Conservation (phyloP, 352 stramenopile genomes). For the Pythium diclinum region DNA sequence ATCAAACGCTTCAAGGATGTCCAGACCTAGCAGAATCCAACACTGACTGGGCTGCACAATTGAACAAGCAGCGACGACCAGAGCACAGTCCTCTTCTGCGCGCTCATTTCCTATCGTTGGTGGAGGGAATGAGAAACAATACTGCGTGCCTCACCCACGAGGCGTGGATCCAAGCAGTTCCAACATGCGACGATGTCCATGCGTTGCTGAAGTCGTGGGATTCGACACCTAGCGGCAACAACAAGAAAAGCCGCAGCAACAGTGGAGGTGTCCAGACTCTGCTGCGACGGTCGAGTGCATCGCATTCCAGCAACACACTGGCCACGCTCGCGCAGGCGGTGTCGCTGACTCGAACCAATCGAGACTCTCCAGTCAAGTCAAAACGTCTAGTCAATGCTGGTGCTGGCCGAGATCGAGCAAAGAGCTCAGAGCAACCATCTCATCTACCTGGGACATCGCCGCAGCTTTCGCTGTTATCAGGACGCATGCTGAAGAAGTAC, state of each 20-base stretch:
- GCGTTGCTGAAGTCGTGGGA: slow-evolving; percentile 9
- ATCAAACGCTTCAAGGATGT: slow-evolving; percentile 16
- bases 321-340: slow-evolving; percentile 1
- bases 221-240: background rate
- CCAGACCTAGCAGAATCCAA: background rate
- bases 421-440: background rate
- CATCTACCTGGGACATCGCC: background rate
- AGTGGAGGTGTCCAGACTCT: background rate
- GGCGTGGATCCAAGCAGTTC: slow-evolving; percentile 35
- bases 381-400: slow-evolving; percentile 9
- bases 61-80: background rate
- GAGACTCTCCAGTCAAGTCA: slow-evolving; percentile 3
- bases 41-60: background rate
- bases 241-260: slow-evolving; percentile 3
- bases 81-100: slow-evolving; percentile 44
- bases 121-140: slow-evolving; percentile 31
- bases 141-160: slow-evolving; percentile 30
- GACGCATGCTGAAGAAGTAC: slow-evolving; percentile 48
- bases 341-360: background rate
- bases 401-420: background rate
- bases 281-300: slow-evolving; percentile 5
- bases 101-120: slow-evolving; percentile 43
- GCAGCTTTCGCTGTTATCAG: slow-evolving; percentile 42
- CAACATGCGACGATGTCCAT: slow-evolving; percentile 10
- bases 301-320: background rate